phyloP scores from a whole-genome alignment of 2,329 filamentous ascomycete species.

The Nemania diffusa region DNA sequence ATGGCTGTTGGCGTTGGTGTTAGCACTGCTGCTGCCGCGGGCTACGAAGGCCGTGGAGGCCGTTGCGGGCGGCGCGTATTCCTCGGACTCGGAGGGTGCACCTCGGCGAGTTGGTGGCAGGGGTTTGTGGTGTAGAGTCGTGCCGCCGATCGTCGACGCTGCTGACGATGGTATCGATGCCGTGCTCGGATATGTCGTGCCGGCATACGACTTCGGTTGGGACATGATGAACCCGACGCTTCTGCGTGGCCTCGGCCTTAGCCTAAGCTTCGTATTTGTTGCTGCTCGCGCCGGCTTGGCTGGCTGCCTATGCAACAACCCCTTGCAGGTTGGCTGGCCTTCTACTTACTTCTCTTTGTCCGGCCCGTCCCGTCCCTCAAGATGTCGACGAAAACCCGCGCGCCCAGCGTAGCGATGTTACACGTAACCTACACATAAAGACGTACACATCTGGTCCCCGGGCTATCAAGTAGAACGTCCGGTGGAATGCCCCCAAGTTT shows the following conservation, averaged over 20 bases:
- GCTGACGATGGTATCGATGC: slow-evolving; percentile 20
- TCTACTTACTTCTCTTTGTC: slow-evolving; percentile 14
- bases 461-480: neutral
- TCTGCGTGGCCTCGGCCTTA: slow-evolving; percentile 7
- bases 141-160: slow-evolving; percentile 8
- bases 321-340: neutral
- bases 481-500: neutral
- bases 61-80: slow-evolving; percentile 10
- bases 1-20: neutral
- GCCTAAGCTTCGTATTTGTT: too few species aligned
- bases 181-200: slow-evolving; percentile 19
- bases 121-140: slow-evolving; percentile 11
- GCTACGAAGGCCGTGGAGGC: slow-evolving; percentile 22
- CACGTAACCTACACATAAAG: slow-evolving; percentile 18
- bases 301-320: too few species aligned
- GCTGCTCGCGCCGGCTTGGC: neutral
- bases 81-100: slow-evolving; percentile 14
- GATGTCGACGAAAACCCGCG: slow-evolving; percentile 7
- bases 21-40: neutral
- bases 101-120: slow-evolving; percentile 20
- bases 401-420: slow-evolving; percentile 13
- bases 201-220: slow-evolving; percentile 23
- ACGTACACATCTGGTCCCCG: neutral
- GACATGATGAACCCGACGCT: slow-evolving; percentile 18
- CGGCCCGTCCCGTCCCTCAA: neutral